A percentile compares a stretch with the other conserved stretches of the same genome.
phyloP scores from a whole-genome alignment of 805 yeast species.

The Lipomyces spencermartinsiae region DNA sequence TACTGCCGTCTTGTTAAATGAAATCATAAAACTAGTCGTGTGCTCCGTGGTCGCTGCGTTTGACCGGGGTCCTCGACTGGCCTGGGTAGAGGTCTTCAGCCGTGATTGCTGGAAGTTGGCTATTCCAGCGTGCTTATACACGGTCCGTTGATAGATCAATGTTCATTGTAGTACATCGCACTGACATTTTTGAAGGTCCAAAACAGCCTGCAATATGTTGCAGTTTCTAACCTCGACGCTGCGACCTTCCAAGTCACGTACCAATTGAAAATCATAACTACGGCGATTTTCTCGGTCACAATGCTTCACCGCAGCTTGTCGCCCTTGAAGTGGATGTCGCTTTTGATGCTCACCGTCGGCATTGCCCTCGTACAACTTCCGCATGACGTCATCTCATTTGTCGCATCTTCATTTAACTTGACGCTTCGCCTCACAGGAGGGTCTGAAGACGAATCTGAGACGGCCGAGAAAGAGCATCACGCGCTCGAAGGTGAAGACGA shows the following conservation, averaged over 20 bases:
- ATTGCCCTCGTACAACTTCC: slow-evolving; percentile 53
- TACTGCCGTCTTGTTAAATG: slow-evolving; percentile 52
- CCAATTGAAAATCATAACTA: slow-evolving; percentile 52
- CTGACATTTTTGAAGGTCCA: slow-evolving; percentile 24
- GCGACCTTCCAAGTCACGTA: slow-evolving; percentile 54
- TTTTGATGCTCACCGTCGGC: slow-evolving; percentile 49
- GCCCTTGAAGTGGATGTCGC: slow-evolving; percentile 48
- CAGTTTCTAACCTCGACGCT: slow-evolving; percentile 52
- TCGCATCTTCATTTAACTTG: slow-evolving; percentile 29
- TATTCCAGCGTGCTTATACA: slow-evolving; percentile 51
- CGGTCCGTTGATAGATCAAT: slow-evolving; percentile 34
- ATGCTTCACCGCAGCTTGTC: slow-evolving; percentile 47
- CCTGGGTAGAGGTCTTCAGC: slow-evolving; percentile 46
- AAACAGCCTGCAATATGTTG: slow-evolving; percentile 51
- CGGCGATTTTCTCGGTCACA: slow-evolving; percentile 51
- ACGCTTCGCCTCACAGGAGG: slow-evolving; percentile 22
- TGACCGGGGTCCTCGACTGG: slow-evolving; percentile 23
- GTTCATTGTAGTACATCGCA: background rate
- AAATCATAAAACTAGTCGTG: slow-evolving; percentile 47
- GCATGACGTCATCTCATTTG: slow-evolving; percentile 38
- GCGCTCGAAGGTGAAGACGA: slow-evolving; percentile 32
- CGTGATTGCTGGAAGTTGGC: slow-evolving; percentile 51
- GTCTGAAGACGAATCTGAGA: slow-evolving; percentile 18
- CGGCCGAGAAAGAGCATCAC: slow-evolving; percentile 19
- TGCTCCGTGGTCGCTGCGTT: slow-evolving; percentile 43